A percentile compares a stretch with the other conserved stretches of the same genome.
phyloP scores from a whole-genome alignment of 1,139 yeast genomes.

The Zygoascus meyerae region DNA sequence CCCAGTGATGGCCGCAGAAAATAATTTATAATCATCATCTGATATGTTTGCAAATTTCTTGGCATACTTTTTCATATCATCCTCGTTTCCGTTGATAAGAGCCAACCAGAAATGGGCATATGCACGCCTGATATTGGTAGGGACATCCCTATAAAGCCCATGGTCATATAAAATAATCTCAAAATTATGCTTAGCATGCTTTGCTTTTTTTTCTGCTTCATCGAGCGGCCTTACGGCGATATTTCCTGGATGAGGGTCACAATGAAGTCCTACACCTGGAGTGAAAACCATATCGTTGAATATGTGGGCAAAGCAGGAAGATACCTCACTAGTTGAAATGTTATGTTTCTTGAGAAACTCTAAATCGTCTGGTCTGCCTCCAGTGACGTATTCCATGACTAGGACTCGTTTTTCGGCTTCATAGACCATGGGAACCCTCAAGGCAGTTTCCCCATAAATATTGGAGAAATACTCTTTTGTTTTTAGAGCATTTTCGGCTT shows the following conservation, averaged over 20 bases:
- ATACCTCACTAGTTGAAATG: constrained; percentile 72
- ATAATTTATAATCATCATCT: constrained; percentile 72
- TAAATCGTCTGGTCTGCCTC: constrained; percentile 76
- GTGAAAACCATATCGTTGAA: constrained; percentile 95
- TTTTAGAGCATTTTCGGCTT: constrained; percentile 69
- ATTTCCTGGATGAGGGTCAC: constrained; percentile 98
- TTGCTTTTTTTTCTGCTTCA: constrained; percentile 10
- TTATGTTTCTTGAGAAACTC: constrained; percentile 54
- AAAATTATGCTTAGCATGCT: constrained; percentile 59
- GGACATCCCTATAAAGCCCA: constrained; percentile 84
- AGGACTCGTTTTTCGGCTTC: constrained; percentile 65
- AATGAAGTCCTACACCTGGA: constrained; percentile 85
- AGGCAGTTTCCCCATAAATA: constrained; percentile 57
- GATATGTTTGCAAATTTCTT: constrained; percentile 72
- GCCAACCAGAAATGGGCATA: constrained; percentile 94
- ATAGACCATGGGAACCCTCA: constrained; percentile 68
- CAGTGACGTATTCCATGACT: constrained; percentile 80
- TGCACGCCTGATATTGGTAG: constrained; percentile 67
- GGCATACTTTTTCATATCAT: constrained; percentile 66
- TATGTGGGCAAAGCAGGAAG: constrained; percentile 79
- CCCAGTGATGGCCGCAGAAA: constrained; percentile 94
- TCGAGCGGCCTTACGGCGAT: constrained; percentile 58
- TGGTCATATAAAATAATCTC: constrained; percentile 92
- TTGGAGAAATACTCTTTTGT: constrained; percentile 64
- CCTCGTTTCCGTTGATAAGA: constrained; percentile 62